These are phyloP conservation scores for Xerocomus amazonicus DNA, from an alignment of 1,284 basidiomycete genomes.

Conservation along the genomic window DNA sequence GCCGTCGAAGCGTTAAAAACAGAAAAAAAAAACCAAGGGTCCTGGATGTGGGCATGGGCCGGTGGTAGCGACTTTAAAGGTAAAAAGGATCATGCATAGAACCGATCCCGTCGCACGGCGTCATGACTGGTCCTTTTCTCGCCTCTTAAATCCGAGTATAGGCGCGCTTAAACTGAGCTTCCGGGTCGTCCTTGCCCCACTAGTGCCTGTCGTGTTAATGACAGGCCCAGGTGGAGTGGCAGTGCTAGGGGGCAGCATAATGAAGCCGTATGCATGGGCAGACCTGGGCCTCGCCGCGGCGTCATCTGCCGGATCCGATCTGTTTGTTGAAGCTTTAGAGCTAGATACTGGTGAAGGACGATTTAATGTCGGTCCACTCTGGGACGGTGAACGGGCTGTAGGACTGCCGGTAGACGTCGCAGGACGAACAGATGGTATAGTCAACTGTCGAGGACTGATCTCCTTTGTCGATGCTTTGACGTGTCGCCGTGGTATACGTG, in stretches of 20 bases:
- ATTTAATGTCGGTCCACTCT: background rate
- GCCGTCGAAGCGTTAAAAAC: background rate
- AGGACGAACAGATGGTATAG: constrained; percentile 21
- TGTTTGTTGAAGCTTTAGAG: background rate
- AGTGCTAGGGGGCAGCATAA: constrained; percentile 17
- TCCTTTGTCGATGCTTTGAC: constrained; percentile 3
- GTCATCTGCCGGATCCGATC: background rate
- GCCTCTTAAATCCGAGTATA: constrained; percentile 56
- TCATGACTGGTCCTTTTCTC: constrained; percentile 36
- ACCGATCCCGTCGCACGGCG: constrained; percentile 3
- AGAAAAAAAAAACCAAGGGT: background rate
- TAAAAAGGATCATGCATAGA: background rate
- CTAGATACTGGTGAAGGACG: constrained; percentile 1
- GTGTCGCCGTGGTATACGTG: constrained; percentile 10
- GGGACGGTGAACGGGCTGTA: background rate
- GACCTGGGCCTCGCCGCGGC: constrained; percentile 27
- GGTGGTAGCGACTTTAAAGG: background rate
- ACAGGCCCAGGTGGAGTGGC: constrained; percentile 19
- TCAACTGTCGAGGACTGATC: background rate
- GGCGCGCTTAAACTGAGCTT: constrained; percentile 68
- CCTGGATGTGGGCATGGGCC: background rate
- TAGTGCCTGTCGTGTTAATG: constrained; percentile 19
- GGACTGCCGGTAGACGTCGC: constrained; percentile 22
- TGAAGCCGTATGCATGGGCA: constrained; percentile 20
- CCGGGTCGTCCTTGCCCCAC: constrained; percentile 47